A percentile compares a stretch with the other conserved stretches of the same genome.
phyloP scores from a whole-genome alignment of 2,329 filamentous ascomycete species.

The Trichoderma pleuroti region DNA sequence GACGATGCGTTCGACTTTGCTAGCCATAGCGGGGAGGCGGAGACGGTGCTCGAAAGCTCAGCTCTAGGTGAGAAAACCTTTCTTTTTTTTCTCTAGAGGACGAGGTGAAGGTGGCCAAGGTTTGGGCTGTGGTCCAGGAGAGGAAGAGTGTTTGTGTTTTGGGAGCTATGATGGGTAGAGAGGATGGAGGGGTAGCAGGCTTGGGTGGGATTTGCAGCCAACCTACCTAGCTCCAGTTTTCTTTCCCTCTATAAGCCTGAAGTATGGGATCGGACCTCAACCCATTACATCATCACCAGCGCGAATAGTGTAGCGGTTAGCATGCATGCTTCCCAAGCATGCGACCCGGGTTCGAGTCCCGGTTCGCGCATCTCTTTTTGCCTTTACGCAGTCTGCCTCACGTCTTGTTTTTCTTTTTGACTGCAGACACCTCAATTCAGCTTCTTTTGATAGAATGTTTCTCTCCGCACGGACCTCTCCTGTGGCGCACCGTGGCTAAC shows the following conservation, averaged over 20 bases:
- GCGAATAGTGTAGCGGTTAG: slow-evolving; percentile 39
- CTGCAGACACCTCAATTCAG: neutral
- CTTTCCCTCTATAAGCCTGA: neutral
- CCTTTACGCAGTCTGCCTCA: neutral
- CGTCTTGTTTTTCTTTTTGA: neutral
- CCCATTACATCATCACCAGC: slow-evolving; percentile 24
- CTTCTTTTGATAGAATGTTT: neutral
- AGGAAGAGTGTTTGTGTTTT: neutral
- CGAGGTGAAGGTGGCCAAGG: neutral
- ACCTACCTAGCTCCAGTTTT: neutral
- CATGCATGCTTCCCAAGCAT: slow-evolving; percentile 40
- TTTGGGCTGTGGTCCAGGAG: neutral
- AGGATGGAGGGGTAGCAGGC: slow-evolving; percentile 12
- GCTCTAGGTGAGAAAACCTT: neutral
- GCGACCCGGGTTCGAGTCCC: slow-evolving; percentile 38
- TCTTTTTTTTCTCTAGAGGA: neutral
- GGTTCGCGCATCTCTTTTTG: slow-evolving; percentile 29
- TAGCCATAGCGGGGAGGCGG: slow-evolving; percentile 33
- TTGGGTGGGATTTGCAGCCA: neutral
- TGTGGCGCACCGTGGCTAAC: too few species aligned
- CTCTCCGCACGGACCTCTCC: too few species aligned
- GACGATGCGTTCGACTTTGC: slow-evolving; percentile 50
- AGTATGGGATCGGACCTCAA: neutral
- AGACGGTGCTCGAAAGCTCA: neutral
- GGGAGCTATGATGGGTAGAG: slow-evolving; percentile 7